These are phyloP conservation scores for Exophiala xenobiotica DNA, from an alignment of 2,329 filamentous ascomycete species.

Conservation along the genomic window DNA sequence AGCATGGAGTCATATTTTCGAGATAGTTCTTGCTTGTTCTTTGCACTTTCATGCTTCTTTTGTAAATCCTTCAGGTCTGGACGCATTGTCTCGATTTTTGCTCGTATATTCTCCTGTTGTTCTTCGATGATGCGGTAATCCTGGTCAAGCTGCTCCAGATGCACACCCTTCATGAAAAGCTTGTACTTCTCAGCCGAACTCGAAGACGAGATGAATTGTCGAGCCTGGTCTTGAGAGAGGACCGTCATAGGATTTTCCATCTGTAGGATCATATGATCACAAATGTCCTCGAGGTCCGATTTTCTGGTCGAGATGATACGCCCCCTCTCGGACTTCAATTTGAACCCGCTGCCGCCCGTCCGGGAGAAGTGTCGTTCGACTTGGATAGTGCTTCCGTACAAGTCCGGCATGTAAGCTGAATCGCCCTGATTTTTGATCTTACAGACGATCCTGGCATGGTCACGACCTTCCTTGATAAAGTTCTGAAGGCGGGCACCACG, in stretches of 20 bases:
- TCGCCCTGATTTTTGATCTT: slow-evolving; percentile 87
- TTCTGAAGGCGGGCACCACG: slow-evolving; percentile 84
- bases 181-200: slow-evolving; percentile 85
- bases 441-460: slow-evolving; percentile 72
- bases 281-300: slow-evolving; percentile 84
- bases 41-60: slow-evolving; percentile 59
- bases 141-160: slow-evolving; percentile 85
- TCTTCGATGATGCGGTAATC: slow-evolving; percentile 86
- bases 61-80: slow-evolving; percentile 65
- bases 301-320: slow-evolving; percentile 75
- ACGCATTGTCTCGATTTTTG: slow-evolving; percentile 60
- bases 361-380: slow-evolving; percentile 87
- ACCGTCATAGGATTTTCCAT: slow-evolving; percentile 97
- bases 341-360: slow-evolving; percentile 67
- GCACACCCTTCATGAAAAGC: slow-evolving; percentile 92
- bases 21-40: slow-evolving; percentile 63
- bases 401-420: slow-evolving; percentile 76
- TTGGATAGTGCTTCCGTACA: slow-evolving; percentile 81
- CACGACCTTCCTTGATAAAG: slow-evolving; percentile 85
- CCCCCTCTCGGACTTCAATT: slow-evolving; percentile 72
- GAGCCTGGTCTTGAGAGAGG: slow-evolving; percentile 89
- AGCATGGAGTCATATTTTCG: slow-evolving; percentile 67
- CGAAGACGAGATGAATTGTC: slow-evolving; percentile 86
- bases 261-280: slow-evolving; percentile 88
- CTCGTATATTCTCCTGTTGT: slow-evolving; percentile 69